Evolutionary conservation across 169 alveolate species (phyloP), one percentile per base, ranked within the genome.

Genomic region (Babesia caballi): DNA sequence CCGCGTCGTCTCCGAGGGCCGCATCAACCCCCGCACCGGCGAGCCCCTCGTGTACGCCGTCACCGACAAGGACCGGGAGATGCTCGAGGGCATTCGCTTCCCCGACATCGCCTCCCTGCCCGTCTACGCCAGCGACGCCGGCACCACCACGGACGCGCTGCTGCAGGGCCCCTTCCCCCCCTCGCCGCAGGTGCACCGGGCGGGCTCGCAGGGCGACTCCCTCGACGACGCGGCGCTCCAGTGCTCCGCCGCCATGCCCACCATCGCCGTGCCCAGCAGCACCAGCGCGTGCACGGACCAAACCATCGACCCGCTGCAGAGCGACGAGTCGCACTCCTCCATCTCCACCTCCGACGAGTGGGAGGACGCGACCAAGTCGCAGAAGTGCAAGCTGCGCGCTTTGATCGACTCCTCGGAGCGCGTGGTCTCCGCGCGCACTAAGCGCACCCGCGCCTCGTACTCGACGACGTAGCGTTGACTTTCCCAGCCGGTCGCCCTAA

Each of bases 21-120:
- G n/a, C 36, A 36, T 63, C 25, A 63, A 63, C 36, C 73, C 73
- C n/a, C 73, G 73, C 47, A 63, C 44, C 47, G 73, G 73, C 53
- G 73, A 63, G 44, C 60, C 73, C 2, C 23, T 63, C 50, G 4
- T 25, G 35, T 63, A 63, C 49, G 15, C 27, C 17, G 41, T 63
- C 50, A 46, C 73, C 46, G 63, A 44, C 35, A 63, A 63, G 35
- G 73, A 63, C 49, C 44, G 50, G 15, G 60, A 47, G 30, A 28
- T 63, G 46, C 2, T 23, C 27, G 73, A 63, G 5, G 73, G 73
- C 21, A 63, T 63, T 33, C 49, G 28, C 6, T 63, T 63, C 51
- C 35, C 47, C 14, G 73, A 63, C 25, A 2, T 63, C 14, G 11
- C n/a, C 14, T 6, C 52, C 28, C 17, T 63, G 2, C 36, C 19